Evolutionary conservation across 768 basidiomycete genomes (phyloP), one percentile per base, ranked within the genome.

Genomic region (Lactarius quietus): DNA sequence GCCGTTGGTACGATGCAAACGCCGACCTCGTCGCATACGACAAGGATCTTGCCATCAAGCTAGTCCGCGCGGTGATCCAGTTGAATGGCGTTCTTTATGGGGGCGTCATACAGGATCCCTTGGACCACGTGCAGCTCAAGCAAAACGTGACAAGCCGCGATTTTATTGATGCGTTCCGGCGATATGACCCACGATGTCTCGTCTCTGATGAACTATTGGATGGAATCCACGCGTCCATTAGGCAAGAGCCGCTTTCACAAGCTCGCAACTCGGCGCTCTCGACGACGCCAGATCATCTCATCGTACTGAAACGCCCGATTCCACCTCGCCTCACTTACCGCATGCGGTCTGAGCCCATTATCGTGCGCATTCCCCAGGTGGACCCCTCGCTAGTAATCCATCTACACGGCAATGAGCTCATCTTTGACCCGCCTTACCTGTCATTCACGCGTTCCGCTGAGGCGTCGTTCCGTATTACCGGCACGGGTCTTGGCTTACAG

Each of bases 1-100:
- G 84, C 69, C 84, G 91, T 33, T 98, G 95, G 92, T 92, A 92
- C 71, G 91, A 94, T 66, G 89, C 92, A n/a, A 98, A 99, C 72
- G 83, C 86, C 7, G 80, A 82, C 56, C 81, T 84, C 29, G 86
- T 93, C 29, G 84, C 89, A 3, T 95, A 88, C 72, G 90, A 93
- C 78, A 89, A 86, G 75, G 91, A 93, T 71, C 80, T 92, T 67
- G 88, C 91, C 17, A 78, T 83, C 68, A 85, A 85, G 56, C 85
- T 96, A 54, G 88, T 92, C 41, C 84, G 88, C 60, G 87, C 92
- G 5, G 84, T 95, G 67, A 86, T 90, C 57, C 91, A 95, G 73
- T 83, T 99, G 62, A 96, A 97, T 73, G 93, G 95, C 55, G 84
- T 89, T 26, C 76, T 98, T 56, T 92, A 98, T 70, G 88, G 85